Evolutionary conservation across 2,329 filamentous ascomycete species (phyloP).

Genomic region (Ophiosphaerella narmari): DNA sequence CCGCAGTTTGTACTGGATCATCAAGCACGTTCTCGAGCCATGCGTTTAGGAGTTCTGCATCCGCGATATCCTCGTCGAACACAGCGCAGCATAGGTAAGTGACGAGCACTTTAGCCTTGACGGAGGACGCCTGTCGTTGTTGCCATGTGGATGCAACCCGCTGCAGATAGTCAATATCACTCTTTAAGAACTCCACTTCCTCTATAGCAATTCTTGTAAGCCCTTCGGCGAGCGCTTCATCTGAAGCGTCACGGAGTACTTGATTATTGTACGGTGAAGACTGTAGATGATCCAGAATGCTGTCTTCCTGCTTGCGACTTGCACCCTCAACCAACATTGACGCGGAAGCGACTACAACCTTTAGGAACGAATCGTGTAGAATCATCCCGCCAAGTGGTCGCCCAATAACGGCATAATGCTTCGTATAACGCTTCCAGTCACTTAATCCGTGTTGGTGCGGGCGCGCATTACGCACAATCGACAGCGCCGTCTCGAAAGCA

Average conservation of each 20-base stretch:
- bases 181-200: slow-evolving; percentile 85
- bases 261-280: slow-evolving; percentile 21
- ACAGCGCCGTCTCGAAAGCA: slow-evolving; percentile 85
- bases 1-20: slow-evolving; percentile 81
- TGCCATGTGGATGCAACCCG: slow-evolving; percentile 80
- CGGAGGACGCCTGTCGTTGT: slow-evolving; percentile 81
- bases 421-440: slow-evolving; percentile 87
- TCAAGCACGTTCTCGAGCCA: slow-evolving; percentile 86
- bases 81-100: slow-evolving; percentile 85
- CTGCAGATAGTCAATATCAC: slow-evolving; percentile 85
- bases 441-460: slow-evolving; percentile 67
- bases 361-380: slow-evolving; percentile 85
- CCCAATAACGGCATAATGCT: slow-evolving; percentile 78
- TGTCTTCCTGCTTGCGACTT: slow-evolving; percentile 61
- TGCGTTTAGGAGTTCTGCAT: slow-evolving; percentile 74
- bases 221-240: slow-evolving; percentile 51
- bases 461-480: slow-evolving; percentile 81
- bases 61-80: slow-evolving; percentile 79
- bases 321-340: slow-evolving; percentile 70
- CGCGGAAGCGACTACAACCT: slow-evolving; percentile 77
- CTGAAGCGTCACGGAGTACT: slow-evolving; percentile 21
- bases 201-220: slow-evolving; percentile 76
- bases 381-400: slow-evolving; percentile 90
- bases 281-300: slow-evolving; percentile 72
- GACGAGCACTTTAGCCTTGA: slow-evolving; percentile 80